Evolutionary conservation across 805 yeast species (phyloP).

Genomic region (Blastobotrys attinorum): DNA sequence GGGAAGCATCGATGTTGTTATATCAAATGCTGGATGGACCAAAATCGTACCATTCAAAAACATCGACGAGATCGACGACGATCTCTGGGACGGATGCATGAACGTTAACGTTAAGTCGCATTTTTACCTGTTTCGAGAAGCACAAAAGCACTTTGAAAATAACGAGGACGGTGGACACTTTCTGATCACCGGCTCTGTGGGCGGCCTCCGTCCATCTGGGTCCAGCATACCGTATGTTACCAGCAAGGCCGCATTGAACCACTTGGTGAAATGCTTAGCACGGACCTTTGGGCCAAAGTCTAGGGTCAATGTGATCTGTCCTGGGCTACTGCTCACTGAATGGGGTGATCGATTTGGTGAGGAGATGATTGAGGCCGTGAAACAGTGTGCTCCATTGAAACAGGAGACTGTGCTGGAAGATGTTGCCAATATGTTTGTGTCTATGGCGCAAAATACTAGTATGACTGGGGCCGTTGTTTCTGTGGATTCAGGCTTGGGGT

Average conservation of each 20-base stretch:
- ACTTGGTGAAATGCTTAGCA: constrained; percentile 23
- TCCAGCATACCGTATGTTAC: constrained; percentile 33
- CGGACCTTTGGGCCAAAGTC: constrained; percentile 18
- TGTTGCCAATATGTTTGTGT: constrained; percentile 20
- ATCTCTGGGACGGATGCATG: constrained; percentile 18
- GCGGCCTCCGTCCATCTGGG: constrained; percentile 27
- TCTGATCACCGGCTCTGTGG: constrained; percentile 33
- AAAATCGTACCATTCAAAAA: constrained; percentile 23
- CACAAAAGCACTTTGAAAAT: constrained; percentile 25
- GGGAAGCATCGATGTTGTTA: constrained; percentile 31
- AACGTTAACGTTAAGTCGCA: constrained; percentile 28
- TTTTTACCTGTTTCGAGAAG: constrained; percentile 27
- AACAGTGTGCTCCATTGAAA: constrained; percentile 12
- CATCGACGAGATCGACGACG: constrained; percentile 25
- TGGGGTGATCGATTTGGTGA: constrained; percentile 25
- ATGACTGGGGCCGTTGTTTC: constrained; percentile 26
- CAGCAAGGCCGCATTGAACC: constrained; percentile 27
- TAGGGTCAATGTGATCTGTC: constrained; percentile 19
- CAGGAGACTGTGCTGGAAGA: constrained; percentile 17
- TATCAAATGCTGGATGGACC: constrained; percentile 33
- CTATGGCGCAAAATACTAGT: constrained; percentile 20
- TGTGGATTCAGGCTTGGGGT: constrained; percentile 34
- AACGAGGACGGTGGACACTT: constrained; percentile 31
- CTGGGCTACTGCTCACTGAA: constrained; percentile 21
- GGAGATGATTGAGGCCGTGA: constrained; percentile 15